These are phyloP conservation scores for Podospora sp. DNA, from an alignment of 495 filamentous ascomycete species.

Conservation along the genomic window DNA sequence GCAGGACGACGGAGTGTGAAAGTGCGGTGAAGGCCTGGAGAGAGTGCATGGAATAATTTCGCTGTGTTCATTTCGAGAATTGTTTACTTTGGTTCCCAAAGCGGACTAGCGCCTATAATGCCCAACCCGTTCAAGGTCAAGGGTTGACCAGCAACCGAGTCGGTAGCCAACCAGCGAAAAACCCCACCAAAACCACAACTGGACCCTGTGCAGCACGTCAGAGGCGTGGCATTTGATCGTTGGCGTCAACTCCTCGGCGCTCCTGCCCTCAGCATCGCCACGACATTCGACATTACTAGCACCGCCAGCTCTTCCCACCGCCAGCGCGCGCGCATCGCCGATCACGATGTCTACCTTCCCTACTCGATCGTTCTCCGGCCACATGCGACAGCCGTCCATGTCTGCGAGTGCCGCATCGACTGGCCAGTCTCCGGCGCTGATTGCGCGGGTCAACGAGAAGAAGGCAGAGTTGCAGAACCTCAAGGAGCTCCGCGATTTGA, in stretches of 20 bases:
- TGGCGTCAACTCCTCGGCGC: conserved; percentile 3
- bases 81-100: conserved; percentile 39
- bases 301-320: conserved; percentile 5
- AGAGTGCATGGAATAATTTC: conserved; percentile 29
- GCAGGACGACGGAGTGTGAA: not conserved
- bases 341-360: conserved; percentile 38
- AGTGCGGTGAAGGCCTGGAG: conserved; percentile 10
- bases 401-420: conserved; percentile 49
- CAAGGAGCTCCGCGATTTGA: conserved; percentile 83
- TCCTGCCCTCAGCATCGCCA: not conserved
- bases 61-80: conserved; percentile 25
- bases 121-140: conserved; percentile 10
- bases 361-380: conserved; percentile 61
- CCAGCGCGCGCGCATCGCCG: not conserved
- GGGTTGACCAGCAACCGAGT: conserved; percentile 23
- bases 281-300: conserved; percentile 11
- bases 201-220: conserved; percentile 10
- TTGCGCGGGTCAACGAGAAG: conserved; percentile 89
- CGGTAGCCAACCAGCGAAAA: conserved; percentile 9
- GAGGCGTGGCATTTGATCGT: conserved; percentile 12
- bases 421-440: conserved; percentile 78
- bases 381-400: conserved; percentile 63
- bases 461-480: conserved; percentile 90
- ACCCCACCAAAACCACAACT: conserved; percentile 14
- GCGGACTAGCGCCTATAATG: conserved; percentile 25